Evolutionary conservation across 2,329 filamentous ascomycete species (phyloP).

Genomic region (Didymella glomerata): DNA sequence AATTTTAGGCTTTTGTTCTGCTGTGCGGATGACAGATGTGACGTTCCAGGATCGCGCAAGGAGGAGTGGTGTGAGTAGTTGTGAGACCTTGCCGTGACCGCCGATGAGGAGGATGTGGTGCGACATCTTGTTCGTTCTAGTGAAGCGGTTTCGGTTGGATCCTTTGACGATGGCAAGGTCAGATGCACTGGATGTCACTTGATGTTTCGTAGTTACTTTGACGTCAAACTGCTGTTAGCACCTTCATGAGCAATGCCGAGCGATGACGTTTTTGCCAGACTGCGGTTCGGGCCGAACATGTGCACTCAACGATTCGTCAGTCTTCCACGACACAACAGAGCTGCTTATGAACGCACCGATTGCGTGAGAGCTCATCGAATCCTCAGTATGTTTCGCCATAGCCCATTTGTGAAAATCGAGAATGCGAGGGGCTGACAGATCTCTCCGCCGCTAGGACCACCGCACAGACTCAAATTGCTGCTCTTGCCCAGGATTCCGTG

Average conservation of each 20-base stretch:
- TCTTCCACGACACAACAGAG: background rate
- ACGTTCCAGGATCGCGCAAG: conserved; percentile 78
- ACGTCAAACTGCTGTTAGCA: conserved; percentile 12
- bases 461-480: background rate
- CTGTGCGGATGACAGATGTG: conserved; percentile 77
- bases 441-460: background rate
- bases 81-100: conserved; percentile 81
- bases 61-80: conserved; percentile 77
- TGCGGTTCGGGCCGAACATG: conserved; percentile 16
- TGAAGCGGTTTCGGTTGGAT: too few species aligned
- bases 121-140: conserved; percentile 30
- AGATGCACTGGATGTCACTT: too few species aligned
- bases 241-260: conserved; percentile 12
- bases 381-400: conserved; percentile 4
- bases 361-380: conserved; percentile 12
- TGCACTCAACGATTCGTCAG: conserved; percentile 11
- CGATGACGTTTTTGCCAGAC: conserved; percentile 15
- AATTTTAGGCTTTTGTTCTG: conserved; percentile 72
- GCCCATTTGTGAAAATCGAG: background rate
- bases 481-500: background rate
- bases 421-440: background rate
- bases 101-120: conserved; percentile 72
- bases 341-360: conserved; percentile 21
- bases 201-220: background rate
- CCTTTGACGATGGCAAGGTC: too few species aligned